A percentile compares a stretch with the other conserved stretches of the same genome.
phyloP scores from a whole-genome alignment of 2,329 filamentous ascomycete genomes.

The Verticillium isaacii region DNA sequence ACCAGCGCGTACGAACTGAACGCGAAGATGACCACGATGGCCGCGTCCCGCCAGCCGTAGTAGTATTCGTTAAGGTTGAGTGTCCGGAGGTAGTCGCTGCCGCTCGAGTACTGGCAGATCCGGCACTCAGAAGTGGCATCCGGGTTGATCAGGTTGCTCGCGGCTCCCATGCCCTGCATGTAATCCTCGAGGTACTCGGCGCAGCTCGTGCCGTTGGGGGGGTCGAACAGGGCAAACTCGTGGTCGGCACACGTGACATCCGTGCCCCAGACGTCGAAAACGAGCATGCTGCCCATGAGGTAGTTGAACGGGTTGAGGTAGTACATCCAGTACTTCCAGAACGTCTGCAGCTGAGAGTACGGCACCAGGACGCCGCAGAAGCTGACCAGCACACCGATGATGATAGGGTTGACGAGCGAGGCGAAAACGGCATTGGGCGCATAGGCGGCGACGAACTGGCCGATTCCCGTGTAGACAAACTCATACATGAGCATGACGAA shows the following conservation, averaged over 20 bases:
- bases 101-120: conserved; percentile 56
- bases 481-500: conserved; percentile 56
- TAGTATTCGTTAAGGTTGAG: conserved; percentile 57
- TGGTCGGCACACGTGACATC: conserved; percentile 38
- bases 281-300: conserved; percentile 50
- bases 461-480: conserved; percentile 56
- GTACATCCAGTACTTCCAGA: conserved; percentile 67
- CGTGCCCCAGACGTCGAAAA: conserved; percentile 43
- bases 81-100: conserved; percentile 54
- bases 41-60: conserved; percentile 64
- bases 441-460: conserved; percentile 59
- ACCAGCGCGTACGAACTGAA: conserved; percentile 47
- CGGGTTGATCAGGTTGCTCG: conserved; percentile 54
- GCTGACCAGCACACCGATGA: conserved; percentile 55
- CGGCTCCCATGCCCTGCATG: conserved; percentile 38
- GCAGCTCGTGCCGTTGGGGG: conserved; percentile 49
- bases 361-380: conserved; percentile 76
- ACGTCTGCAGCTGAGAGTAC: conserved; percentile 54
- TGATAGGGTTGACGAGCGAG: conserved; percentile 49
- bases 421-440: conserved; percentile 58
- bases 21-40: conserved; percentile 51
- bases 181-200: conserved; percentile 51
- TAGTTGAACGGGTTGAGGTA: conserved; percentile 59
- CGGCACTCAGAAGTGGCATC: conserved; percentile 48
- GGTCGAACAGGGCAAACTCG: conserved; percentile 49